Conservation (phyloP, 306 rosid genomes). For the Acacia melanoxylon region DNA sequence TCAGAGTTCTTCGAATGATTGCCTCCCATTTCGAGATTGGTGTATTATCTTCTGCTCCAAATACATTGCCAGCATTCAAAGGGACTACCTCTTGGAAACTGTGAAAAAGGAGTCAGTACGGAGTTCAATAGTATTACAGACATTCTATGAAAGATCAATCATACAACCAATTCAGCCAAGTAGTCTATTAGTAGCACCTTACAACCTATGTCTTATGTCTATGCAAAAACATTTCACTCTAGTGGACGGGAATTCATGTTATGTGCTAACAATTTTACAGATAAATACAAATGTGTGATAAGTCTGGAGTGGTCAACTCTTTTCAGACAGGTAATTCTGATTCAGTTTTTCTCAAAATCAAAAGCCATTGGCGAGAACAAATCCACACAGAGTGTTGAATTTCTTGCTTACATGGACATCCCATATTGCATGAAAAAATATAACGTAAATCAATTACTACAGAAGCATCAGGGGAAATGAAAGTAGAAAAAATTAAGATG, state of each 20-base stretch:
- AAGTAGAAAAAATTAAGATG: slow-evolving; percentile 3
- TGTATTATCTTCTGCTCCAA: slow-evolving; percentile 86
- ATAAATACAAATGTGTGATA: background rate
- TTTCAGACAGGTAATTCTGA: background rate
- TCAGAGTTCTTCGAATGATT: slow-evolving; percentile 75
- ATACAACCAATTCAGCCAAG: background rate
- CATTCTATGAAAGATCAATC: slow-evolving; percentile 27
- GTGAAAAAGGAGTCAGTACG: slow-evolving; percentile 19
- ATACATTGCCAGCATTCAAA: slow-evolving; percentile 87
- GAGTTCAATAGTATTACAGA: background rate
- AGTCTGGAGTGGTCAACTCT: background rate
- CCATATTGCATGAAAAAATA: background rate
- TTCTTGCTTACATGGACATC: slow-evolving; percentile 1
- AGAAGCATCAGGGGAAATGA: background rate
- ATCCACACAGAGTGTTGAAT: background rate
- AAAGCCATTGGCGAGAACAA: background rate
- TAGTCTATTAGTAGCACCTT: background rate
- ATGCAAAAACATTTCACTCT: background rate
- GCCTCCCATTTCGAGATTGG: slow-evolving; percentile 94
- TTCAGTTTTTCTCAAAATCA: background rate
- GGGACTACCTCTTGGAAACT: slow-evolving; percentile 98
- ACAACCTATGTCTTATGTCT: background rate
- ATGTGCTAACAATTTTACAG: background rate
- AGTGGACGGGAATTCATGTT: background rate
- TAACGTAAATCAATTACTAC: background rate